Base-by-base conservation (phyloP, 352 stramenopile genomes). In the Phytophthora fragariae region DNA sequence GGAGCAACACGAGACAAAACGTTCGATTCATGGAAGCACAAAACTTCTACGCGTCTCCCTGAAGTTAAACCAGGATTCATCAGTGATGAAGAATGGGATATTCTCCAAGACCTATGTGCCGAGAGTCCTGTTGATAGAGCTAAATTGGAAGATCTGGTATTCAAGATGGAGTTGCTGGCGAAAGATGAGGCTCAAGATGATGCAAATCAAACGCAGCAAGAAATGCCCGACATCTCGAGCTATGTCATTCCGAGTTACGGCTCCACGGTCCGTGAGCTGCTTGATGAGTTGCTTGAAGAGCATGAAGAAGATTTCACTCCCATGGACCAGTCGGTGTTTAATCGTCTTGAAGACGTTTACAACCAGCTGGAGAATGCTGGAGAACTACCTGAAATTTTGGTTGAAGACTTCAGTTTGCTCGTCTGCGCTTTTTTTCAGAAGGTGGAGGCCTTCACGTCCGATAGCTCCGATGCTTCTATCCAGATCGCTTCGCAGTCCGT, bases 341-440 rank as follows among this genome's bases (percentile, higher is more conserved):
- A 73, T 57, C 70, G 70, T 35, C 46, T 77, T 47, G 47, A 17
- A 52, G 47, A 63, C 11, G 56, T 77, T 15, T 73, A 70, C 15
- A 44, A 57, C 27, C 70, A 73, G 27, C 17, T 77, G 27, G 31
- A 73, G 50, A 33, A 31, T 19, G 53, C 70, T 14, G 47, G 37
- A 14, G 44, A 63, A 33, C 41, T 77, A 15, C 65, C 70, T 56
- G 4, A 11, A 3, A 49, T 61, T 17, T 56, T 77, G 27, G 65
- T 62, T 63, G 70, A 73, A 65, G 65, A 73, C 58, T 77, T 77
- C 53, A 73, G 70, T 12, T 57, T 68, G 29, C 53, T 73, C 31
- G 44, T 73, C 7, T 55, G 19, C 19, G 24, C 65, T 1, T 65
- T 77, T 27, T 70, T 60, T 8, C 8, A n/a, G 27, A 73, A 65